Base-by-base conservation (phyloP, 768 basidiomycete species). In the Pseudohyphozyma bogoriensis region DNA sequence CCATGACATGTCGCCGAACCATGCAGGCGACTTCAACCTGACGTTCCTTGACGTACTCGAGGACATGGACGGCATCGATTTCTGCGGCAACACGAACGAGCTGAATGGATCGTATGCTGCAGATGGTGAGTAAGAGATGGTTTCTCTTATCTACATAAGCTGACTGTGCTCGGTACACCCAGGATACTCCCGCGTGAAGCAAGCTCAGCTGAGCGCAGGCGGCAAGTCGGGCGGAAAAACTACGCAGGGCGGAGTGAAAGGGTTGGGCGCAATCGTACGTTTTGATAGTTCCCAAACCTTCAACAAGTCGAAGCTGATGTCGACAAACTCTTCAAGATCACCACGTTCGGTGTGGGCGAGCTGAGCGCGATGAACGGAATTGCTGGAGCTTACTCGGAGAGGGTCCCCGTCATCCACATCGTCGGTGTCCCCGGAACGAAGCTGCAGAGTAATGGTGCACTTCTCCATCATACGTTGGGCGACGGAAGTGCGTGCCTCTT, bases 331-430 rank as follows among this genome's bases (percentile, higher is more conserved):
- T 73, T 80, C 35, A 39, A 63, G 6, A 40, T 66, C 1, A 93
- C 91, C 15, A 95, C 77, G 3, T 93, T 91, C 65, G 91, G 91
- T 56, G 91, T 95, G n/a, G 91, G 91, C 20, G 91, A 95, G 72
- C 75, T 93, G 46, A 86, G 85, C 42, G 89, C 90, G 6, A 83
- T 86, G 37, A 88, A 89, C 67, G 86, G 87, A 44, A 81, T 91
- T 62, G 69, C 72, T 32, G 72, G 71, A 5, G 62, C 66, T n/a
- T 84, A 84, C 71, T 83, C 89, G 45, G 90, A 95, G 73, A 86
- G 88, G 77, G 83, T 96, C 6, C 91, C 91, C 12, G 80, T 93
- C 2, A 77, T 96, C 16, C 91, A 93, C 69, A 79, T 96, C 54
- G 91, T 85, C 33, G 90, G 91, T 45, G 81, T 81, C 1, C 89